Evolutionary conservation across 225 moss, liverwort and hornwort genomes (phyloP).

Genomic region (Climacium dendroides): DNA sequence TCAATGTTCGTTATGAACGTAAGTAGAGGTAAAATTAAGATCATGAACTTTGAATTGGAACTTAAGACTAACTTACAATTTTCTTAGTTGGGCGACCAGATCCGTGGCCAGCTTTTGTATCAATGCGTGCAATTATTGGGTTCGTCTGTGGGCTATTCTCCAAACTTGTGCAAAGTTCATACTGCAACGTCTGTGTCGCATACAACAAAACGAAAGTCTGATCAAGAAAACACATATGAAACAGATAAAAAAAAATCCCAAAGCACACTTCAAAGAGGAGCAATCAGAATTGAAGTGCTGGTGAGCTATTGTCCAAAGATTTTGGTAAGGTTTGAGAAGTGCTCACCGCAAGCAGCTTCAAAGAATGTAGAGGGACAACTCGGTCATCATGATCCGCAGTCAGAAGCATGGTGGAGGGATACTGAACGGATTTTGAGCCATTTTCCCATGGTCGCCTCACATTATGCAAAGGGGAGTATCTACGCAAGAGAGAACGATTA

Average conservation of each 20-base stretch:
- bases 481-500: not conserved
- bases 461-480: slow-evolving; percentile 82
- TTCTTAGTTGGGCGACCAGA: slow-evolving; percentile 47
- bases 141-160: slow-evolving; percentile 31
- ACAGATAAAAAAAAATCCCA: not conserved
- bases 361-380: slow-evolving; percentile 82
- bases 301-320: not conserved
- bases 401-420: slow-evolving; percentile 61
- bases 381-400: slow-evolving; percentile 90
- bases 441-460: slow-evolving; percentile 75
- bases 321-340: not conserved
- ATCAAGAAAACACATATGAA: not conserved
- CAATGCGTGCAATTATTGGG: slow-evolving; percentile 42
- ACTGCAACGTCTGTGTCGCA: slow-evolving; percentile 24
- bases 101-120: slow-evolving; percentile 41
- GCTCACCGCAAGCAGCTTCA: slow-evolving; percentile 40
- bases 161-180: slow-evolving; percentile 38
- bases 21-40: not conserved
- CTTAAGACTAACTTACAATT: slow-evolving; percentile 20
- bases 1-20: not conserved
- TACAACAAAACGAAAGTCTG: not conserved
- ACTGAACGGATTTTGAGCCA: slow-evolving; percentile 21
- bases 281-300: not conserved
- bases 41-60: not conserved
- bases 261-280: not conserved